Percentiles rank a stretch among this genome's conserved stretches.
Evolutionary conservation across 2,329 filamentous ascomycete genomes (phyloP).

Genomic region (Sporothrix dimorphospora): DNA sequence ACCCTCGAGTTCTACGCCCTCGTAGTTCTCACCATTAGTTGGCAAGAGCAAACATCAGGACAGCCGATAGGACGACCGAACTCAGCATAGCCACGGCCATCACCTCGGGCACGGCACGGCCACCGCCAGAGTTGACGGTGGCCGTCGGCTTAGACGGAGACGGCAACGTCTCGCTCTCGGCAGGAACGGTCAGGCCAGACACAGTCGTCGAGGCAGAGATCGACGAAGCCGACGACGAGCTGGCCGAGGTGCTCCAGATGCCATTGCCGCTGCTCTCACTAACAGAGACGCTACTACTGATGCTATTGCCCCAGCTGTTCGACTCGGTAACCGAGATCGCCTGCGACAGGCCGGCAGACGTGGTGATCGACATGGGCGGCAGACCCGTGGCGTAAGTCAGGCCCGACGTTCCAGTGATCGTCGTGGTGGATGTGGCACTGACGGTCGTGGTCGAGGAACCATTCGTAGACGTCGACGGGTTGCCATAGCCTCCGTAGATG

Average conservation of each 20-base stretch:
- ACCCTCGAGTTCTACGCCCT: no score
- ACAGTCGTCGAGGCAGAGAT: not conserved
- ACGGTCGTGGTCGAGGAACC: slow-evolving; percentile 5
- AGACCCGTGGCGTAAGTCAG: slow-evolving; percentile 1
- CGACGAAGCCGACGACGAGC: not conserved
- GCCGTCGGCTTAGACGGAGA: not conserved
- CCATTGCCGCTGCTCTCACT: not conserved
- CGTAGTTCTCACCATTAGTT: not conserved
- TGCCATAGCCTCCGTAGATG: slow-evolving; percentile 17
- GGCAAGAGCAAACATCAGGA: not conserved
- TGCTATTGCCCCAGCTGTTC: no score
- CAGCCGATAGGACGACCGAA: not conserved
- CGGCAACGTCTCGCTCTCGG: not conserved
- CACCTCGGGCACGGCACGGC: not conserved
- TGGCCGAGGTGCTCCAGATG: not conserved
- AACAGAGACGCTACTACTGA: not conserved
- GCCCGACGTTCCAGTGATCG: not conserved
- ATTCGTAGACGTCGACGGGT: slow-evolving; percentile 9
- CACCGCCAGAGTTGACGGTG: slow-evolving; percentile 1
- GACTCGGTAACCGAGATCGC: not conserved
- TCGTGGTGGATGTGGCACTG: slow-evolving; percentile 17
- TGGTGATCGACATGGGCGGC: slow-evolving; percentile 3
- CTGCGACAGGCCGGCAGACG: not conserved
- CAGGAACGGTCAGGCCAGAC: not conserved
- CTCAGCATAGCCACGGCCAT: not conserved